Conservation (phyloP, 192 early-diverging fungal genomes). For the Spizellomyces punctatus region DNA sequence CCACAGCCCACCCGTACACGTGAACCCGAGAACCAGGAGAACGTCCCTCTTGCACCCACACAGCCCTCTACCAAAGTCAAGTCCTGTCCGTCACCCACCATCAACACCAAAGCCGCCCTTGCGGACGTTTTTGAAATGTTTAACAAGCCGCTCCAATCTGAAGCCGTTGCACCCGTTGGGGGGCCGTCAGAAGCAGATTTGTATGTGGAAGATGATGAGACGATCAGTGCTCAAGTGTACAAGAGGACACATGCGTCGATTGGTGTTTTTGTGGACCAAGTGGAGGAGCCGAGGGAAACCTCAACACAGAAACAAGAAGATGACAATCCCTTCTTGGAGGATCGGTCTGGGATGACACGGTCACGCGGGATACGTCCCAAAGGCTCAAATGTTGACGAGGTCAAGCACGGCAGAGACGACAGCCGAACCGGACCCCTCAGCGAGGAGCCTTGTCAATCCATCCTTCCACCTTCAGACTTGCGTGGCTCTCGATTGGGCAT, state of each 20-base stretch:
- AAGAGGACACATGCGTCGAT: slow-evolving; percentile 8
- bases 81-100: slow-evolving; percentile 44
- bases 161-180: slow-evolving; percentile 1
- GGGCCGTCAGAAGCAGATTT: slow-evolving; percentile 21
- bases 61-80: neutral
- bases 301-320: slow-evolving; percentile 1
- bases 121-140: slow-evolving; percentile 57
- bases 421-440: too few relatives aligned
- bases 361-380: too few relatives aligned
- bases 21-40: neutral
- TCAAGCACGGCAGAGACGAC: neutral
- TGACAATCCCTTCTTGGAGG: neutral
- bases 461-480: neutral
- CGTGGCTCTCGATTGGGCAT: neutral
- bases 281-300: slow-evolving; percentile 12
- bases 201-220: slow-evolving; percentile 54
- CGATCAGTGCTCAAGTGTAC: slow-evolving; percentile 51
- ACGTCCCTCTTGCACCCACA: neutral
- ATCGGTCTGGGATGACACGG: neutral
- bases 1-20: too few relatives aligned
- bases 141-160: slow-evolving; percentile 32
- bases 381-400: neutral
- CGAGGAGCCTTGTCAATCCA: neutral
- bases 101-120: slow-evolving; percentile 58
- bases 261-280: slow-evolving; percentile 43